Evolutionary conservation across 176 grass and related monocot genomes (phyloP), one percentile per base, ranked within the genome.

Genomic region (Elymus sibiricus): DNA sequence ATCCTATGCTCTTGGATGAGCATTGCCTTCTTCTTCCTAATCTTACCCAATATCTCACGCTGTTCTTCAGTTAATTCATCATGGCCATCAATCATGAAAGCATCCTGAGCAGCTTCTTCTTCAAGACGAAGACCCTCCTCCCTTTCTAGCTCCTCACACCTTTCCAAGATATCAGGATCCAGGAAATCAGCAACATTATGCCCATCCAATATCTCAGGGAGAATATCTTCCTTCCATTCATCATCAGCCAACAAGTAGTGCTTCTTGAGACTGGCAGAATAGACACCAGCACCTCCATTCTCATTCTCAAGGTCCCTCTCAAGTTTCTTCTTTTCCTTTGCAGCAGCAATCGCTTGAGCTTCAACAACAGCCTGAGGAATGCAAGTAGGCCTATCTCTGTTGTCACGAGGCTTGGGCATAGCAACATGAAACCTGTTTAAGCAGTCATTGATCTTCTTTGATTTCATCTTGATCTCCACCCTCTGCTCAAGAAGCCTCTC

Each of bases 211-310:
- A 90, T 90, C 84, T 83, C 89, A 60, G 89, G 89, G 3, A 90
- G 74, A 74, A 79, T 83, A 58, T 90, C 94, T 17, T 93, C 89
- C 83, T 93, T 95, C 94, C 94, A 95, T 64, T 93, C 94, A 74
- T 91, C 89, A 62, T 87, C 1, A n/a, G 89, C 78, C 91, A 95
- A 88, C 2, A 95, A 16, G 78, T 95, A 93, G 77, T 84, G 94
- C 64, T 95, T 95, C 80, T 79, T 93, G 14, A 95, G 77, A 63
- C 79, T 95, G n/a, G 84, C 89, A 74, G 94, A 95, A 93, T 95
- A 95, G 16, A 95, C 91, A 14, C 94, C 94, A 83, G 94, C 94
- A 86, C 91, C 94, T 85, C 94, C 94, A 91, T 91, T 95, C 79
- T 91, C 94, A 59, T 91, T 83, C 89, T 90, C 89, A 37, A 87